Percentiles rank a stretch among this genome's conserved stretches.
phyloP scores from a whole-genome alignment of 805 yeast species.

The Scheffersomyces ergatensis region DNA sequence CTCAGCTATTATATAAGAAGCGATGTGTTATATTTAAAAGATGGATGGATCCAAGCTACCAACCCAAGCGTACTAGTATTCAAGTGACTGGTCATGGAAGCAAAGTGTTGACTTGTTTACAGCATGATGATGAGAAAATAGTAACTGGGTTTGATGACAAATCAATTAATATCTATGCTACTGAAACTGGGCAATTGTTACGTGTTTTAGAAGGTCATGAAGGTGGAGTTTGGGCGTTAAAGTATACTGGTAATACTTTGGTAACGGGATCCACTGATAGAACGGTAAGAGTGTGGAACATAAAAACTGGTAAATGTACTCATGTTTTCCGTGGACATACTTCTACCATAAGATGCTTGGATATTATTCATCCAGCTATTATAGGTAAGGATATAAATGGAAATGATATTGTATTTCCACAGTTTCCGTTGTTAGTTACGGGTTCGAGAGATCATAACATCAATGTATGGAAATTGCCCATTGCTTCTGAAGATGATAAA shows the following conservation, averaged over 20 bases:
- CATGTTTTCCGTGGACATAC: conserved; percentile 91
- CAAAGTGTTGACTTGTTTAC: conserved; percentile 91
- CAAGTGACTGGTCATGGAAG: conserved; percentile 58
- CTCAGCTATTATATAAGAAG: conserved; percentile 60
- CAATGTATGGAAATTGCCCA: conserved; percentile 57
- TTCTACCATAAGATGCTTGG: conserved; percentile 89
- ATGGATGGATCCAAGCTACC: conserved; percentile 76
- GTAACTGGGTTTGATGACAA: conserved; percentile 92
- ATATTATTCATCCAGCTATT: conserved; percentile 66
- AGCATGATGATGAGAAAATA: conserved; percentile 85
- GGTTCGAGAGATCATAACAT: conserved; percentile 46
- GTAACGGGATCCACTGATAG: conserved; percentile 96
- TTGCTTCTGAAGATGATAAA: conserved; percentile 33
- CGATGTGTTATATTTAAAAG: conserved; percentile 56
- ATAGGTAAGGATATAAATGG: conserved; percentile 64
- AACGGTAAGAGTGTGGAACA: conserved; percentile 91
- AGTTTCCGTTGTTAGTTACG: conserved; percentile 59
- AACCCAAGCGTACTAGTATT: conserved; percentile 60
- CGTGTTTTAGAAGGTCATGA: conserved; percentile 79
- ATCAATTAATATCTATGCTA: conserved; percentile 75
- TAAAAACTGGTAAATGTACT: conserved; percentile 79
- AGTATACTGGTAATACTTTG: conserved; percentile 76
- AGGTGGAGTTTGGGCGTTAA: conserved; percentile 99
- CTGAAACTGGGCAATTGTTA: conserved; percentile 65
- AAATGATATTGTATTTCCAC: conserved; percentile 54